A percentile compares a stretch with the other conserved stretches of the same genome.
Evolutionary conservation across 305 asterid species (phyloP).

Genomic region (Plantago coronopus): DNA sequence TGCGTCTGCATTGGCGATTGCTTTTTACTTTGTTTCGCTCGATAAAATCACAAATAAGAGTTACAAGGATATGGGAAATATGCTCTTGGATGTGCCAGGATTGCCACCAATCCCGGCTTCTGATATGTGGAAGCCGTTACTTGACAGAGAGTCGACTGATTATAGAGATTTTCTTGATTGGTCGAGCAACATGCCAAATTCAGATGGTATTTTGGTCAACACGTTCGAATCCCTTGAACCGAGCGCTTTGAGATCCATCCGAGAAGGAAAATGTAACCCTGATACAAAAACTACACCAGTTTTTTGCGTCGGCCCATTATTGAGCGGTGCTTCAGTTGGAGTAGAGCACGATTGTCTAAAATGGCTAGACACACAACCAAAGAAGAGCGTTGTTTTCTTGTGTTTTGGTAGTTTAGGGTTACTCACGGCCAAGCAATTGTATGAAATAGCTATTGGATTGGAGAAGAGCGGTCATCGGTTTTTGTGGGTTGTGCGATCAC

Average conservation of each 20-base stretch:
- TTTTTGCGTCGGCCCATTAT: constrained; percentile 55
- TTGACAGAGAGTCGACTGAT: constrained; percentile 26
- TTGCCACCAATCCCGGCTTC: constrained; percentile 40
- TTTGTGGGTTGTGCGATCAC: constrained; percentile 63
- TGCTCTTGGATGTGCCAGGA: constrained; percentile 36
- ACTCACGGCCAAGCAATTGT: constrained; percentile 39
- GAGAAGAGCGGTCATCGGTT: constrained; percentile 53
- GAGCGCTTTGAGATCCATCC: constrained; percentile 24
- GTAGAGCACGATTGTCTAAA: constrained; percentile 34
- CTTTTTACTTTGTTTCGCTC: constrained; percentile 28
- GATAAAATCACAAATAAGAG: constrained; percentile 25
- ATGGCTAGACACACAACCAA: constrained; percentile 63
- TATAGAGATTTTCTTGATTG: constrained; percentile 27
- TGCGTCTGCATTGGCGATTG: constrained; percentile 23
- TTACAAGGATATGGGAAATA: constrained; percentile 36
- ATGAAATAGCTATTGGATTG: constrained; percentile 50
- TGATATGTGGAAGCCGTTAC: constrained; percentile 34
- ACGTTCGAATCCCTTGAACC: constrained; percentile 44
- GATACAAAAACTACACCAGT: constrained; percentile 43
- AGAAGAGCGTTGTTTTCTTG: constrained; percentile 47
- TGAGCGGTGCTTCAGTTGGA: constrained; percentile 20
- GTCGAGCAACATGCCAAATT: constrained; percentile 4
- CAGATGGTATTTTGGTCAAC: constrained; percentile 46
- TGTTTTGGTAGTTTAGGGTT: constrained; percentile 66
- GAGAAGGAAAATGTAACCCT: constrained; percentile 41